Percentiles rank a stretch among this genome's conserved stretches.
phyloP scores from a whole-genome alignment of 768 basidiomycete genomes.

The Leccinum uliginosum region DNA sequence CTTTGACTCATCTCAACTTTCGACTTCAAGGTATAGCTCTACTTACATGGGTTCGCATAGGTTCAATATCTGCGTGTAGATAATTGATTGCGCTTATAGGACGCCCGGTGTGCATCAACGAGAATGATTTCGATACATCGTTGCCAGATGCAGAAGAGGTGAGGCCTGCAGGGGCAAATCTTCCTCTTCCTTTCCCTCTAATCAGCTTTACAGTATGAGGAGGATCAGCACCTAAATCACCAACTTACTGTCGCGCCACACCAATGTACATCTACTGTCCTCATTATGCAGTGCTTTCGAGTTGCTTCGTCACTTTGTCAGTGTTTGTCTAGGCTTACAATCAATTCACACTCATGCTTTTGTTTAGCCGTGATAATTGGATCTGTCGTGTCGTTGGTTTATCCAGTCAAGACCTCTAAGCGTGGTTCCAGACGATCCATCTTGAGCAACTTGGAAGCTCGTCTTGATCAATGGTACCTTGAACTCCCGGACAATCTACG shows the following conservation, averaged over 20 bases:
- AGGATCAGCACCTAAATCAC: constrained; percentile 51
- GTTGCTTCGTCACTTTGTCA: constrained; percentile 57
- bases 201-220: constrained; percentile 47
- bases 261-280: constrained; percentile 38
- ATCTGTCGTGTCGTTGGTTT: constrained; percentile 60
- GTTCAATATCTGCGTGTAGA: not conserved
- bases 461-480: constrained; percentile 72
- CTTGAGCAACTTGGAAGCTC: constrained; percentile 55
- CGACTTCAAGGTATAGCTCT: constrained; percentile 52
- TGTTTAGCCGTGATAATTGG: constrained; percentile 64
- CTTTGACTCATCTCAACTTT: constrained; percentile 1
- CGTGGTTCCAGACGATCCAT: constrained; percentile 44
- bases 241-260: constrained; percentile 35
- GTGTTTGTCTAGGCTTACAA: constrained; percentile 19
- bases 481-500: constrained; percentile 60
- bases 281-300: constrained; percentile 51
- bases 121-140: constrained; percentile 66
- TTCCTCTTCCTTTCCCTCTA: not conserved
- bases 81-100: constrained; percentile 34
- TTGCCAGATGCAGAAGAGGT: constrained; percentile 56
- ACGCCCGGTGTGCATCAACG: constrained; percentile 63
- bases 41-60: constrained; percentile 61
- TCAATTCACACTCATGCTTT: constrained; percentile 1
- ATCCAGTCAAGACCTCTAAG: constrained; percentile 57
- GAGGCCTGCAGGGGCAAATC: constrained; percentile 10